Evolutionary conservation across 768 basidiomycete species (phyloP).

Genomic region (Russula vinacea): DNA sequence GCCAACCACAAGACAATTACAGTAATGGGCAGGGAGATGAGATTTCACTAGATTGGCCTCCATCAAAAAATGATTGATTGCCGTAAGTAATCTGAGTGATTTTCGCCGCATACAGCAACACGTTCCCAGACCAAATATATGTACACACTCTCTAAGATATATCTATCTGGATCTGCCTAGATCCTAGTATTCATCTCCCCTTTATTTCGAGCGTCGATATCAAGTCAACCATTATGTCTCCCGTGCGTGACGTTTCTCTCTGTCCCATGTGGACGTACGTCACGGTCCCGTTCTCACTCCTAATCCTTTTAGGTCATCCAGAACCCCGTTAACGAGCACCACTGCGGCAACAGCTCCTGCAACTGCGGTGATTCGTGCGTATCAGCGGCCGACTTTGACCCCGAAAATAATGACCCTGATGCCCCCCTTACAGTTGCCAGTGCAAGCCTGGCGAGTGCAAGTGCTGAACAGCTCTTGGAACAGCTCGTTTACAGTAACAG

Average conservation of each 20-base stretch:
- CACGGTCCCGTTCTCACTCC: not conserved
- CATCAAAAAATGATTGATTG: too few species aligned
- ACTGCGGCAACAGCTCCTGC: not conserved
- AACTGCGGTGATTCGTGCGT: slow-evolving; percentile 1
- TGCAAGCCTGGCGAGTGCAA: slow-evolving; percentile 13
- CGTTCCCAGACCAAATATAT: too few species aligned
- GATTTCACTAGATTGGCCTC: too few species aligned
- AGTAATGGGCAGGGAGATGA: too few species aligned
- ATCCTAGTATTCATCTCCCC: not conserved
- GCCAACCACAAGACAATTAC: too few species aligned
- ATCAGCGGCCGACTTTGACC: not conserved
- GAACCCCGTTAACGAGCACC: slow-evolving; percentile 3
- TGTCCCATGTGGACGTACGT: not conserved
- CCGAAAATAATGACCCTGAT: not conserved
- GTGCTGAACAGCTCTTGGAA: slow-evolving; percentile 4
- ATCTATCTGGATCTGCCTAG: not conserved
- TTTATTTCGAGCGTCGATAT: not conserved
- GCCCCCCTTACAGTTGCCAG: not conserved
- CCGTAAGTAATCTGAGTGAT: too few species aligned
- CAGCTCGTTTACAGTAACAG: too few species aligned
- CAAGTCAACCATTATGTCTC: not conserved
- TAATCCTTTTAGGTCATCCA: not conserved
- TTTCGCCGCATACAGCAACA: too few species aligned
- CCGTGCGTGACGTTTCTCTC: not conserved
- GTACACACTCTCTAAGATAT: not conserved